A percentile compares a stretch with the other conserved stretches of the same genome.
These are phyloP conservation scores for Mycena polygramma DNA, from an alignment of 768 basidiomycete species.

Conservation along the genomic window DNA sequence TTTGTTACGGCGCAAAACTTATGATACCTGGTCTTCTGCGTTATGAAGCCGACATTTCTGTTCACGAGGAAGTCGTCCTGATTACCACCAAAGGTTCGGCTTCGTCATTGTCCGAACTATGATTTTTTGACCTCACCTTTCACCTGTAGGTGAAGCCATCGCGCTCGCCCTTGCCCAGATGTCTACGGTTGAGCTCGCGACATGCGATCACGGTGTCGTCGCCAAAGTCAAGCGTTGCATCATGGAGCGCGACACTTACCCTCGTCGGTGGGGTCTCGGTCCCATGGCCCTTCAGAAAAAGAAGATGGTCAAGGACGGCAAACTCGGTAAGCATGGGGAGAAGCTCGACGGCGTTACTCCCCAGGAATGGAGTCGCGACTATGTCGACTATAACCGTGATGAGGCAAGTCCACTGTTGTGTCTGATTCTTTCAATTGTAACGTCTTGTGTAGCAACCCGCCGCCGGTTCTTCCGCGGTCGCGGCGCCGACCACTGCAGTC, in stretches of 20 bases:
- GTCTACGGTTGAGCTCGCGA: constrained; percentile 98
- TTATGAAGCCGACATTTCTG: constrained; percentile 94
- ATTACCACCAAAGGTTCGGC: constrained; percentile 96
- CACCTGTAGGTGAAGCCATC: constrained; percentile 83
- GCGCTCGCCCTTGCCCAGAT: constrained; percentile 96
- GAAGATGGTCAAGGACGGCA: constrained; percentile 98
- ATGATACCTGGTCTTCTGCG: constrained; percentile 99
- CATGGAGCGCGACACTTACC: constrained; percentile 99
- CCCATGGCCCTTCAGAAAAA: constrained; percentile 98
- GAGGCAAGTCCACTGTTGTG: constrained; percentile 43
- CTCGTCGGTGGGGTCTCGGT: constrained; percentile 98
- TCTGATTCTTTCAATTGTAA: constrained; percentile 32
- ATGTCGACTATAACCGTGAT: constrained; percentile 92
- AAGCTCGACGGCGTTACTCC: constrained; percentile 91
- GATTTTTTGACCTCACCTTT: constrained; percentile 23
- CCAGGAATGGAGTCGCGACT: constrained; percentile 90
- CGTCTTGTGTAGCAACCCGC: constrained; percentile 49
- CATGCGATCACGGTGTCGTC: constrained; percentile 98
- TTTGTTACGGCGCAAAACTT: constrained; percentile 99
- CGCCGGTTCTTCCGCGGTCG: constrained; percentile 52
- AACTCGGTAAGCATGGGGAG: constrained; percentile 95
- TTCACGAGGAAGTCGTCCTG: constrained; percentile 96
- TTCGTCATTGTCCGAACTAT: background rate
- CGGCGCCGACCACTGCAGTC: constrained; percentile 42
- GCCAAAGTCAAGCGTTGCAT: constrained; percentile 99